phyloP scores from a whole-genome alignment of 371 early-diverging fungal genomes.

The Mucor velutinosus region DNA sequence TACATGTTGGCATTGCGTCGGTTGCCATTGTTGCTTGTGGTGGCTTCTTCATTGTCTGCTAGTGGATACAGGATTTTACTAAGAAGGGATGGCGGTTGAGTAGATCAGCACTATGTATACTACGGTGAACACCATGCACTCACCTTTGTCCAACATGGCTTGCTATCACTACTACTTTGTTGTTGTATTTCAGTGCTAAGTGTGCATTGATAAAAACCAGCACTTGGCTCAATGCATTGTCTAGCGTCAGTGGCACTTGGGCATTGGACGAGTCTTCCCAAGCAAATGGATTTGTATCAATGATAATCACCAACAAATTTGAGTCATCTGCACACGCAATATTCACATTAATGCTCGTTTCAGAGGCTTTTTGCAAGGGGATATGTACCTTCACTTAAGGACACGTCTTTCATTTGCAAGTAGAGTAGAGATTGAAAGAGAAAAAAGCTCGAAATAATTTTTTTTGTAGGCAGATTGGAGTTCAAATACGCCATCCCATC shows the following conservation, averaged over 20 bases:
- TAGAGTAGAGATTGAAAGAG: not conserved
- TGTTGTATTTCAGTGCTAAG: constrained; percentile 82
- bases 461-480: not conserved
- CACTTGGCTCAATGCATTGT: constrained; percentile 74
- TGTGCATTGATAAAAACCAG: constrained; percentile 88
- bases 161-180: constrained; percentile 80
- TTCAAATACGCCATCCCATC: no score
- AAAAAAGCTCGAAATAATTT: not conserved
- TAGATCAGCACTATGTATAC: not conserved
- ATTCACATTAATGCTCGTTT: not conserved
- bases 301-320: constrained; percentile 73
- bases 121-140: not conserved
- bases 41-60: constrained; percentile 36
- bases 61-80: constrained; percentile 66
- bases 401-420: constrained; percentile 7
- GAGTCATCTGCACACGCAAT: constrained; percentile 57
- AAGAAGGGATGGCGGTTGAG: no score
- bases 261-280: constrained; percentile 65
- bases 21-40: constrained; percentile 18
- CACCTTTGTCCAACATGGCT: constrained; percentile 59
- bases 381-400: not conserved
- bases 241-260: constrained; percentile 58
- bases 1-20: constrained; percentile 62
- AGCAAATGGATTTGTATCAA: constrained; percentile 79
- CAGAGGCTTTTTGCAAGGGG: not conserved